Evolutionary conservation across 176 grass and related monocot species (phyloP), one percentile per base, ranked within the genome.

Genomic region (Carex cristatella): DNA sequence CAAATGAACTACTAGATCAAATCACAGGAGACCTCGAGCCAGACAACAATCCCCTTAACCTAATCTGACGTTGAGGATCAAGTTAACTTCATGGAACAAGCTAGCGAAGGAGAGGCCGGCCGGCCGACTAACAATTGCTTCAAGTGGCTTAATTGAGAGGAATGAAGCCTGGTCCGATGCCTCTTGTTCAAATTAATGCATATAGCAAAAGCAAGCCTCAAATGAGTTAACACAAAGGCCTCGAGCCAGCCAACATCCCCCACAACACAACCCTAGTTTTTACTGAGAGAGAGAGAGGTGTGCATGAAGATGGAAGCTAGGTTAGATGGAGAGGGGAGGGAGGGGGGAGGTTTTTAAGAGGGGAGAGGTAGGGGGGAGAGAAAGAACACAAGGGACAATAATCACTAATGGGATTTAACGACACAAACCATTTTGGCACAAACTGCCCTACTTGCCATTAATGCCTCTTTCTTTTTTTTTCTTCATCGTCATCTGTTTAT

Each of bases 101-200:
- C 35, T 3, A 12, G 3, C 4, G 14, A 81, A 49, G 23, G n/a
- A 70, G 19, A 68, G 4, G 69, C 58, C 9, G 13, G 69, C 58
- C 9, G 13, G 6, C 70, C 76, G 40, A 58, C 14, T 55, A 32
- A 49, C 6, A 40, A 40, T 75, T 82, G 80, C 87, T 84, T 88
- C 88, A 89, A 92, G 73, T 60, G 44, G 87, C 85, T 91, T 57
- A 57, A 79, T 79, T 94, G 90, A 61, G 85, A 92, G 94, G 94
- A 91, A 97, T 94, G 92, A 97, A 94, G 94, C 90, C 92, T 97
- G 94, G 92, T 97, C 94, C 92, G 94, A 97, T 62, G 88, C 92
- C 72, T 91, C 87, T 37, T 56, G 59, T 84, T 82, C 13, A 54
- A 13, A n/a, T 18, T 59, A 23, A 23, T 23, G 30, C 65, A 84